These are phyloP conservation scores for Cyclotella cryptica DNA, from an alignment of 108 stramenopile genomes.

Conservation along the genomic window DNA sequence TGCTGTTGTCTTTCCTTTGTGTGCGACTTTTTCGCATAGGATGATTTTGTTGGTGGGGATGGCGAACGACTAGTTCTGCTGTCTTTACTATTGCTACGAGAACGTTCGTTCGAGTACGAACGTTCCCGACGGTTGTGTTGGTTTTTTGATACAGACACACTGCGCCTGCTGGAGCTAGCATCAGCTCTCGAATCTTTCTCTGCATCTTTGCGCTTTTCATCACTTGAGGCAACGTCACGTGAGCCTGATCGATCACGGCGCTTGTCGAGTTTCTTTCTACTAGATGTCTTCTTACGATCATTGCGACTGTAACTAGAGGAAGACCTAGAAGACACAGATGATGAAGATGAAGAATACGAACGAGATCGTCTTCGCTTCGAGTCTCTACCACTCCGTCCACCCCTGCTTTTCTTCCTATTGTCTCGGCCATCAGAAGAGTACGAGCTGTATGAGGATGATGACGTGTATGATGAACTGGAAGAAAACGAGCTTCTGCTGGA, in stretches of 20 bases:
- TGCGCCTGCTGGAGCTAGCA: background rate
- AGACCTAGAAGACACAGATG: background rate
- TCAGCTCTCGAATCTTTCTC: constrained; percentile 8
- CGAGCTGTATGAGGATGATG: constrained; percentile 58
- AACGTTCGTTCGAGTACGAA: constrained; percentile 5
- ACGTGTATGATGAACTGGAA: constrained; percentile 52
- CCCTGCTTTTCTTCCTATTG: constrained; percentile 21
- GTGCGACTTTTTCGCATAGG: background rate
- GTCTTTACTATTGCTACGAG: background rate
- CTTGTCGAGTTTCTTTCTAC: background rate
- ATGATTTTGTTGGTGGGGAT: background rate
- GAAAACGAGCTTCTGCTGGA: constrained; percentile 50
- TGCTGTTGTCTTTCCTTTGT: background rate
- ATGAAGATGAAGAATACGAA: constrained; percentile 14
- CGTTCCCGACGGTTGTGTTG: constrained; percentile 8
- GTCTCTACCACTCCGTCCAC: background rate
- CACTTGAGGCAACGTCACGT: constrained; percentile 3
- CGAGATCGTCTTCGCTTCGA: background rate
- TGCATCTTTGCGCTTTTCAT: background rate
- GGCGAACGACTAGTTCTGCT: background rate
- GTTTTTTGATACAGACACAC: constrained; percentile 9
- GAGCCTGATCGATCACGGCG: background rate
- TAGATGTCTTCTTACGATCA: background rate
- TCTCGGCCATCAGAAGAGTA: constrained; percentile 47
- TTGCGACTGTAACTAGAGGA: background rate